Conservation (phyloP, 2,329 filamentous ascomycete species). For the Zasmidium angulare region DNA sequence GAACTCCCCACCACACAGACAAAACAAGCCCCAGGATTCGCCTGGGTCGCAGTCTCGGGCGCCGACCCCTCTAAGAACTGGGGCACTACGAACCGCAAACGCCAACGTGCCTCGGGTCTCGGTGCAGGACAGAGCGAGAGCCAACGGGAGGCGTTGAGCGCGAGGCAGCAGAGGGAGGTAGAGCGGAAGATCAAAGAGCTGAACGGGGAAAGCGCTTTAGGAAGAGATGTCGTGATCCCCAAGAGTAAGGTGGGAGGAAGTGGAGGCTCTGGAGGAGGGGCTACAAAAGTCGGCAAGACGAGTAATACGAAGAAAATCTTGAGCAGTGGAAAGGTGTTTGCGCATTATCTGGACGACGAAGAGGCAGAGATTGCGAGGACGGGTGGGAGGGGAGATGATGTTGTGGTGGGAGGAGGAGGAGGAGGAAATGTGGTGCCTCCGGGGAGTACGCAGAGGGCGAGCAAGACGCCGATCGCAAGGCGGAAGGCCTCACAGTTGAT, state of each 20-base stretch:
- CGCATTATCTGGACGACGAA: constrained; percentile 79
- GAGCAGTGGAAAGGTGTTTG: constrained; percentile 78
- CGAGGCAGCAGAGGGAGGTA: constrained; percentile 79
- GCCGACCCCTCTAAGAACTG: constrained; percentile 53
- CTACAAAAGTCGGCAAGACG: constrained; percentile 50
- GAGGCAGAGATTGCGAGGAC: constrained; percentile 56
- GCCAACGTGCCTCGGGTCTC: constrained; percentile 57
- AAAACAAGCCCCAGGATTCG: constrained; percentile 81
- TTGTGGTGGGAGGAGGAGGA: too few relatives aligned
- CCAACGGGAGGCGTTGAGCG: constrained; percentile 64
- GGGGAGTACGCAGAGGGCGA: constrained; percentile 27
- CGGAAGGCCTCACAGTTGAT: constrained; percentile 23
- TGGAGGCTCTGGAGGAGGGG: constrained; percentile 43
- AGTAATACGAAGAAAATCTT: constrained; percentile 73
- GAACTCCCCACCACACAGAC: constrained; percentile 67
- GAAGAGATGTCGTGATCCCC: constrained; percentile 61
- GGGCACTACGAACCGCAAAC: constrained; percentile 59
- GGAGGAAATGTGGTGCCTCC: constrained; percentile 15
- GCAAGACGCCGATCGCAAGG: constrained; percentile 37
- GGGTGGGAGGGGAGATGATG: constrained; percentile 31
- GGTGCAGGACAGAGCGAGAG: constrained; percentile 35
- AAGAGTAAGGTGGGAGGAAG: constrained; percentile 49
- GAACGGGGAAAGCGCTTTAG: constrained; percentile 65
- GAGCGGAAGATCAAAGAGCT: constrained; percentile 79
- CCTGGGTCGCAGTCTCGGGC: constrained; percentile 78